Base-by-base conservation (phyloP, 139 green algal genomes). In the Limnomonas spitsbergensis region DNA sequence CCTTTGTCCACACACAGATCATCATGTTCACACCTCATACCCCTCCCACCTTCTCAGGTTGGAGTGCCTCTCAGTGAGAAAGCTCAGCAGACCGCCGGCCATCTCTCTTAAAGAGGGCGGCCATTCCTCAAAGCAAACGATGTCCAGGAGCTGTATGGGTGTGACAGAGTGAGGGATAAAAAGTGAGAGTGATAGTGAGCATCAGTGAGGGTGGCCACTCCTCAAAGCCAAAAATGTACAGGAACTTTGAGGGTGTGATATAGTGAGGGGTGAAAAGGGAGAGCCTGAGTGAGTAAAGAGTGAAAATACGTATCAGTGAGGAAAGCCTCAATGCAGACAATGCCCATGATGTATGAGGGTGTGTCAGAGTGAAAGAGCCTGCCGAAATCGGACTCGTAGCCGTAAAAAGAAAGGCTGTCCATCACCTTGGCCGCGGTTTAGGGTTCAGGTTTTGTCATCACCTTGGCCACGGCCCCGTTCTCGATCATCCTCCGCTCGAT, bases 101-200 rank as follows among this genome's bases (percentile, higher is more conserved):
- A 86, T 85, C 73, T 93, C 85, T 4, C 90, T 78, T 31, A 93
- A 74, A 3, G 78, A 89, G 40, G 86, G 78, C 1, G 90, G 89
- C 90, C 90, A 94, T 4, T 34, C 14, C 37, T 53, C 29, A 53
- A 40, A 77, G 75, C 77, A 78, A 40, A 84, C 38, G 35, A 91
- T 85, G 53, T 78, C 71, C 35, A 91, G 80, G 68, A 92, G 75
- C 4, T 69, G 77, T 7, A 9, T 40, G 40, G 66, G 47, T 29
- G 47, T 29, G 47, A 61, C 20, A 29, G 47, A 61, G 20, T 14
- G 47, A 61, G 14, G 20, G 20, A 29, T 61, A 61, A 61, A 61
- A 61, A 20, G 20, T 61, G 47, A 61, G n/a, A n/a, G n/a, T n/a
- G n/a, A n/a, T n/a, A n/a, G n/a, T 3, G 14, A n/a, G n/a, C n/a